Base-by-base conservation (phyloP, 192 early-diverging fungal species). In the Kappamyces sp. region DNA sequence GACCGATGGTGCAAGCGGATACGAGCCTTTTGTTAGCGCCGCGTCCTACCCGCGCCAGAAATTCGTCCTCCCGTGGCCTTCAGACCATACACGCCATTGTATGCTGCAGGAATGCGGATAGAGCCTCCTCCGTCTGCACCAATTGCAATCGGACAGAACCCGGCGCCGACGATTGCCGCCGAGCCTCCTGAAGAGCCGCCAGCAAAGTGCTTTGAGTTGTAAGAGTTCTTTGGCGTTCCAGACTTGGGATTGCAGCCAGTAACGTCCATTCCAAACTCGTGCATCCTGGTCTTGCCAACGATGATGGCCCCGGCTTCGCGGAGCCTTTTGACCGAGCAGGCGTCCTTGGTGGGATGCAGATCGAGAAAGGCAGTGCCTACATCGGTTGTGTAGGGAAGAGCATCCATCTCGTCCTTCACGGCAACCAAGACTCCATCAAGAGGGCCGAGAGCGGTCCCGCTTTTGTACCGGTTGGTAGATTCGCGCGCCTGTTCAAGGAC, bases 381-480 rank as follows among this genome's bases (percentile, higher is more conserved):
- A 39, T 59, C 51, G 9, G 77, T 79, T 15, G 15, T 47, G 48
- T 78, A 70, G 8, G 60, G 60, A 1, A 81, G 70, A 38, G 73
- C 68, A 55, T 89, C 78, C 39, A 84, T 2, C 54, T 91, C 87
- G 47, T 91, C 88, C 65, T 91, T 91, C 36, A 89, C 55, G 8
- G 76, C 61, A n/a, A 91, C 63, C 41, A 84, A 82, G 8, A 91
- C 74, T 50, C 89, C 89, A 66, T 91, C 89, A 30, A 91, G 61
- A 47, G 72, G 71, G 15, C 82, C 78, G 22, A 86, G 66, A 1
- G 79, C 70, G 3, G 33, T 47, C 0, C 71, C 69, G 7, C 50
- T 36, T 12, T 54, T 42, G 59, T 89, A 86, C 35, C 89, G 61
- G 1, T 47, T 54, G 7, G 77, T 76, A 2, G 84, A 87, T 2